These are phyloP conservation scores for Rhizopus delemar DNA, from an alignment of 371 early-diverging fungal genomes.

Conservation along the genomic window DNA sequence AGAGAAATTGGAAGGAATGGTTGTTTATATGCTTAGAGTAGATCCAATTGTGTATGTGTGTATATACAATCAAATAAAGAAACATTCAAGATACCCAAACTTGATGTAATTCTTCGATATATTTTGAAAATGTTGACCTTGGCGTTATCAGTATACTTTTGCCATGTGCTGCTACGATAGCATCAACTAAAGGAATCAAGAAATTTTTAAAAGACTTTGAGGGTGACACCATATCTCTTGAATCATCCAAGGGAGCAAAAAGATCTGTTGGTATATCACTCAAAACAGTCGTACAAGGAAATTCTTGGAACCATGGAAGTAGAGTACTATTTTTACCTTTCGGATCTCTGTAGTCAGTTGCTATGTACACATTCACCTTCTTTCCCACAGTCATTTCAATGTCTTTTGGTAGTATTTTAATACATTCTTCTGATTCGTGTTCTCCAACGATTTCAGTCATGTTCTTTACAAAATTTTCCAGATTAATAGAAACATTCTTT, in stretches of 20 bases:
- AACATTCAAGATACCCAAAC: constrained; percentile 22
- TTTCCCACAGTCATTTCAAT: background rate
- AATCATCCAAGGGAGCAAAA: constrained; percentile 28
- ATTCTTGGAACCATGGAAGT: constrained; percentile 36
- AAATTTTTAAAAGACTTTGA: constrained; percentile 27
- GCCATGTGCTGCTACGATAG: constrained; percentile 49
- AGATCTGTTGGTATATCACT: constrained; percentile 32
- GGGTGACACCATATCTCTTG: constrained; percentile 31
- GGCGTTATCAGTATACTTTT: constrained; percentile 34
- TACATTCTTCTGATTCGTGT: background rate
- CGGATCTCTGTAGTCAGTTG: constrained; percentile 45
- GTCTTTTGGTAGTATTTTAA: background rate
- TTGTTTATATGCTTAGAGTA: too few relatives aligned
- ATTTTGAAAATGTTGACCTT: constrained; percentile 45
- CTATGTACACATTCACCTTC: constrained; percentile 26
- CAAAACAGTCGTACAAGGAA: constrained; percentile 42
- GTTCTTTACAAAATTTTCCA: constrained; percentile 20
- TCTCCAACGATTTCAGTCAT: constrained; percentile 20
- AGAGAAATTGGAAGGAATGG: too few relatives aligned
- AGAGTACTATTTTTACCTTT: constrained; percentile 20
- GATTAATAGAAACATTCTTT: constrained; percentile 20
- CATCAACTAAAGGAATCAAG: constrained; percentile 43
- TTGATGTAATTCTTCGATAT: constrained; percentile 37
- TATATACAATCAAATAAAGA: too few relatives aligned
- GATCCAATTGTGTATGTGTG: too few relatives aligned